Evolutionary conservation across 768 basidiomycete genomes (phyloP), one percentile per base, ranked within the genome.

Genomic region (Jaapia argillacea): DNA sequence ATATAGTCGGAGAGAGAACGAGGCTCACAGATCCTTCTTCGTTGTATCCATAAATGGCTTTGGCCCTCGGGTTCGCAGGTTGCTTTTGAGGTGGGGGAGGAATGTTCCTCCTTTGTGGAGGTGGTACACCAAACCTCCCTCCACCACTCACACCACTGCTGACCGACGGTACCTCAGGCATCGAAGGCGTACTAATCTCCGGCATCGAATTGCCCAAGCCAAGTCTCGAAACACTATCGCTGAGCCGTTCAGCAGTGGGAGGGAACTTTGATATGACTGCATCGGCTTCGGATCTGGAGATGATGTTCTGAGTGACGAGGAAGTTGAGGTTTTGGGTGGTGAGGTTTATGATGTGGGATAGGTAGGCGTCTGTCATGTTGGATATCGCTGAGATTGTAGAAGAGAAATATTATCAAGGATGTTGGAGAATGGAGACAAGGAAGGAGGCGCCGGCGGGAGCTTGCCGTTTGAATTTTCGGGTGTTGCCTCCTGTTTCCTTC

Each of bases 11-110:
- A 49, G 36, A 20, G 41, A 23, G 23, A 26, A 13, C 6, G 25
- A 39, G 28, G 46, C 68, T 36, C 42, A 80, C 75, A 47, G 58
- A 49, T 41, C 75, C 75, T 41, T 74, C 60, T 51, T 78, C 77
- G 44, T 80, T 79, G 58, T 86, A 86, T 1, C 64, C 59, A 84
- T 83, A 85, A 0, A 79, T 43, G 1, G 80, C 83, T 35, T 68
- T 67, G 5, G 75, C 81, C 48, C 70, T 51, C 39, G 60, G 48
- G 6, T 56, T 48, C n/a, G 48, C 21, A 39, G 37, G 21, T 7
- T 12, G 14, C 21, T 7, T 20, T 10, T 7, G 7, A 12, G 14
- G 37, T 10, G 14, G 37, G 18, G 21, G 21, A 20, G 21, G 37
- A 12, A n/a, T n/a, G n/a, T n/a, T n/a, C n/a, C n/a, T n/a, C n/a